These are phyloP conservation scores for Claviceps lovelessii DNA, from an alignment of 2,329 filamentous ascomycete species.

Conservation along the genomic window DNA sequence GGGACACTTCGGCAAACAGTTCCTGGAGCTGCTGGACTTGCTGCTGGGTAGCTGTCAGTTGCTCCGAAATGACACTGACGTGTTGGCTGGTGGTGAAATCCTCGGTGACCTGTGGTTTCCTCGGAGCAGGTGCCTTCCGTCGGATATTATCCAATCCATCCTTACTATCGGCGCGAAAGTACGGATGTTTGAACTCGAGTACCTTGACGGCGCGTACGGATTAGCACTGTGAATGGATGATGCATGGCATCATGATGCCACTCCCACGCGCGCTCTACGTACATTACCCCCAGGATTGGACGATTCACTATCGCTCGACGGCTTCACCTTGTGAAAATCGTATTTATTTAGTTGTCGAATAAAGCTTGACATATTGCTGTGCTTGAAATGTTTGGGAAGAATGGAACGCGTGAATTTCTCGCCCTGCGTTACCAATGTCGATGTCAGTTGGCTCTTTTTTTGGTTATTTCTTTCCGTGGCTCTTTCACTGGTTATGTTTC, in stretches of 20 bases:
- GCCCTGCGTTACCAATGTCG: slow-evolving; percentile 42
- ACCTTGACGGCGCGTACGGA: slow-evolving; percentile 21
- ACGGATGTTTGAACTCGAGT: slow-evolving; percentile 84
- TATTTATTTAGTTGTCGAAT: slow-evolving; percentile 94
- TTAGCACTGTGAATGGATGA: slow-evolving; percentile 2
- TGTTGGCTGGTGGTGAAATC: slow-evolving; percentile 76
- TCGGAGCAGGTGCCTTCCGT: slow-evolving; percentile 80
- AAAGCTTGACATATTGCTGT: slow-evolving; percentile 96
- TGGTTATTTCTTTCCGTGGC: not conserved
- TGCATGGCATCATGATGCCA: slow-evolving; percentile 5
- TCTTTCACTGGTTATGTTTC: not conserved
- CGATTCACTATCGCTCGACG: slow-evolving; percentile 22
- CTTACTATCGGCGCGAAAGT: slow-evolving; percentile 91
- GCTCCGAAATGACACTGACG: slow-evolving; percentile 75
- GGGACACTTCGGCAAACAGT: slow-evolving; percentile 62
- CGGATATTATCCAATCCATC: slow-evolving; percentile 93
- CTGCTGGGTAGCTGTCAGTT: slow-evolving; percentile 78
- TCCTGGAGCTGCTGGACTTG: slow-evolving; percentile 81
- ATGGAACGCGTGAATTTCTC: slow-evolving; percentile 97
- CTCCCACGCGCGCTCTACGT: slow-evolving; percentile 3
- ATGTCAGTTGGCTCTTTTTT: slow-evolving; percentile 1
- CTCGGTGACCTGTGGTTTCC: slow-evolving; percentile 53
- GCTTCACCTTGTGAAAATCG: slow-evolving; percentile 92
- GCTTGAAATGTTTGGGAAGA: slow-evolving; percentile 96
- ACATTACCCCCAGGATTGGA: slow-evolving; percentile 24